Evolutionary conservation across 495 filamentous ascomycete species (phyloP).

Genomic region (Neurospora discreta): DNA sequence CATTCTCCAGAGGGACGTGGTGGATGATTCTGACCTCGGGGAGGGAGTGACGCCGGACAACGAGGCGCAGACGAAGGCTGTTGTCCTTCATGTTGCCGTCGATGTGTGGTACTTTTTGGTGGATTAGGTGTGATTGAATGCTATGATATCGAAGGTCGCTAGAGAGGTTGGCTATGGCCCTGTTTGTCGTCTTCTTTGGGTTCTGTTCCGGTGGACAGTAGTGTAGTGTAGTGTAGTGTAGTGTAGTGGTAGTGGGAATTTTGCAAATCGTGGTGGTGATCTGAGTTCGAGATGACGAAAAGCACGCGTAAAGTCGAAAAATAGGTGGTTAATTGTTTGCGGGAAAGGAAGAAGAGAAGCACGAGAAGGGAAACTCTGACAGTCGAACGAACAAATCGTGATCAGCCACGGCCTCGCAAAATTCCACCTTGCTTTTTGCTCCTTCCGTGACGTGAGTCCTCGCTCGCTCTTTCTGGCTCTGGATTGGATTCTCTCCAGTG

Average conservation of each 20-base stretch:
- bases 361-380: no score
- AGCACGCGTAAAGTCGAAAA: neutral
- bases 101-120: neutral
- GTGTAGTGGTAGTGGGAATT: neutral
- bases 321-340: neutral
- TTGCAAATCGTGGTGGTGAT: neutral
- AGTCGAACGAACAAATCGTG: neutral
- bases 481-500: neutral
- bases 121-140: neutral
- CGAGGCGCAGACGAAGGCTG: slow-evolving; percentile 69
- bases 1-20: slow-evolving; percentile 45
- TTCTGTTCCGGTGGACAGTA: neutral
- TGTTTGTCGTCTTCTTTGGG: neutral
- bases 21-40: slow-evolving; percentile 70
- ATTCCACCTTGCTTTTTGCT: neutral
- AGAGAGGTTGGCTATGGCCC: neutral
- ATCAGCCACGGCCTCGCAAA: neutral
- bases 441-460: neutral
- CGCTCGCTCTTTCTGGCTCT: no score
- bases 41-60: slow-evolving; percentile 69
- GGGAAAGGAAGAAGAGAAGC: neutral
- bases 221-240: no score
- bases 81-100: slow-evolving; percentile 14
- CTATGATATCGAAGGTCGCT: neutral
- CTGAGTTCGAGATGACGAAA: neutral